Percentiles rank a stretch among this genome's conserved stretches.
phyloP scores from a whole-genome alignment of 495 filamentous ascomycete species.

The Neurospora discreta region DNA sequence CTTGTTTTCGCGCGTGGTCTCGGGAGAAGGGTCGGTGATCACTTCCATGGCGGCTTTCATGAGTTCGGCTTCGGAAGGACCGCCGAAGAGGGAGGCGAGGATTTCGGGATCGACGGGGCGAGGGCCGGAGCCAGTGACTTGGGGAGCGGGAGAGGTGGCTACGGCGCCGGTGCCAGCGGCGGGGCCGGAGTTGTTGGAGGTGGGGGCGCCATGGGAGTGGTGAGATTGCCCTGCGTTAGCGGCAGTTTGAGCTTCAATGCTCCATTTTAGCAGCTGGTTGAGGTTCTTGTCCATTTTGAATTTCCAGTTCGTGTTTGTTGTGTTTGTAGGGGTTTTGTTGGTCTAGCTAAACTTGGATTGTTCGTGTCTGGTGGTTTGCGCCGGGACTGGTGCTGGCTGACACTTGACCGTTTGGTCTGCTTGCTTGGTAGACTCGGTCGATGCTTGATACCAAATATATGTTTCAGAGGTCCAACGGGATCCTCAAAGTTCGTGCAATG shows the following conservation, averaged over 20 bases:
- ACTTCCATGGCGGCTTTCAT: conserved; percentile 77
- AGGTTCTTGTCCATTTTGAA: conserved; percentile 34
- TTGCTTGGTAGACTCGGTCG: not conserved
- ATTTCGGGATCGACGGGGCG: conserved; percentile 42
- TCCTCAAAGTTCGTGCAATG: not conserved
- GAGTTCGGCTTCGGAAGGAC: conserved; percentile 75
- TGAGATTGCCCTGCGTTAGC: conserved; percentile 32
- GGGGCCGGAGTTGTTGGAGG: conserved; percentile 2
- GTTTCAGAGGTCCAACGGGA: not conserved
- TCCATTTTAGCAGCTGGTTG: conserved; percentile 81
- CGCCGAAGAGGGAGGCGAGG: conserved; percentile 61
- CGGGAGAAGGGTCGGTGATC: conserved; percentile 48
- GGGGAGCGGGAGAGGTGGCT: conserved; percentile 29
- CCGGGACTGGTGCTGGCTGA: not conserved
- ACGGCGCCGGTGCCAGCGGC: conserved; percentile 18
- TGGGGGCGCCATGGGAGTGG: conserved; percentile 27
- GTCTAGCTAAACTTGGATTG: not conserved
- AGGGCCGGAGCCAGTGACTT: conserved; percentile 12
- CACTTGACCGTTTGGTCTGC: not conserved
- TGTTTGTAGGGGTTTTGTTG: not conserved
- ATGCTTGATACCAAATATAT: not conserved
- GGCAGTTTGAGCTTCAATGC: conserved; percentile 58
- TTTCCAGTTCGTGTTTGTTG: conserved; percentile 3
- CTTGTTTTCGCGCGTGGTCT: conserved; percentile 59
- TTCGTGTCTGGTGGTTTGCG: not conserved